A percentile compares a stretch with the other conserved stretches of the same genome.
Evolutionary conservation across 371 early-diverging fungal genomes (phyloP).

Genomic region (Fennellomyces sp.): DNA sequence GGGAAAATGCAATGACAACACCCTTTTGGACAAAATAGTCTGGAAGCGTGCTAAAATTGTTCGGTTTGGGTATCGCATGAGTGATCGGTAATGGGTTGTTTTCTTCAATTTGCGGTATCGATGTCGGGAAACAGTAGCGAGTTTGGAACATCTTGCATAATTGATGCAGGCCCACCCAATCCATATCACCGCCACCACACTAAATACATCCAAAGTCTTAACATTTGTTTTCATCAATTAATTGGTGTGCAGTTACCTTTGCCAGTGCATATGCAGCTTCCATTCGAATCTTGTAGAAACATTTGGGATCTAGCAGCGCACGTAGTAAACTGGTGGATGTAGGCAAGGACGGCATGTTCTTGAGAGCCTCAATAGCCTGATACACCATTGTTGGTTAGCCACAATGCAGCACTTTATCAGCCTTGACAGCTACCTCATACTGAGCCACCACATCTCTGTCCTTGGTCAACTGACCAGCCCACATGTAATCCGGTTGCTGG

Average conservation of each 20-base stretch:
- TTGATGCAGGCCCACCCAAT: constrained; percentile 77
- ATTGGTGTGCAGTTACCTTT: too few species aligned
- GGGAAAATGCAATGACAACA: constrained; percentile 74
- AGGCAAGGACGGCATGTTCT: constrained; percentile 65
- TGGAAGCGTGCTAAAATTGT: constrained; percentile 81
- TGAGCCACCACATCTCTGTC: constrained; percentile 98
- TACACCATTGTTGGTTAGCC: neutral
- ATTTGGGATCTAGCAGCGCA: constrained; percentile 80
- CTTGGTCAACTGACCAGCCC: constrained; percentile 91
- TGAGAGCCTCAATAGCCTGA: constrained; percentile 68
- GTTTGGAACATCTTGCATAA: constrained; percentile 77
- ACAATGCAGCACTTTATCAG: neutral
- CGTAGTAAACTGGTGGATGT: constrained; percentile 78
- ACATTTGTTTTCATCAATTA: too few species aligned
- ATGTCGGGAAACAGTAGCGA: constrained; percentile 67
- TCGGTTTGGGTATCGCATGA: constrained; percentile 75
- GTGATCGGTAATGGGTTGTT: constrained; percentile 50
- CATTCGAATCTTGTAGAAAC: constrained; percentile 93
- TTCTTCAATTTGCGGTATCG: constrained; percentile 14
- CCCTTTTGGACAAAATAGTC: constrained; percentile 93
- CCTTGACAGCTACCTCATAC: constrained; percentile 59
- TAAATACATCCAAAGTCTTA: constrained; percentile 9
- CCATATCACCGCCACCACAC: constrained; percentile 59
- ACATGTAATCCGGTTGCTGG: constrained; percentile 96
- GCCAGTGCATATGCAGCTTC: constrained; percentile 91